Evolutionary conservation across 1,284 basidiomycete genomes (phyloP).

Genomic region (Grifola frondosa): DNA sequence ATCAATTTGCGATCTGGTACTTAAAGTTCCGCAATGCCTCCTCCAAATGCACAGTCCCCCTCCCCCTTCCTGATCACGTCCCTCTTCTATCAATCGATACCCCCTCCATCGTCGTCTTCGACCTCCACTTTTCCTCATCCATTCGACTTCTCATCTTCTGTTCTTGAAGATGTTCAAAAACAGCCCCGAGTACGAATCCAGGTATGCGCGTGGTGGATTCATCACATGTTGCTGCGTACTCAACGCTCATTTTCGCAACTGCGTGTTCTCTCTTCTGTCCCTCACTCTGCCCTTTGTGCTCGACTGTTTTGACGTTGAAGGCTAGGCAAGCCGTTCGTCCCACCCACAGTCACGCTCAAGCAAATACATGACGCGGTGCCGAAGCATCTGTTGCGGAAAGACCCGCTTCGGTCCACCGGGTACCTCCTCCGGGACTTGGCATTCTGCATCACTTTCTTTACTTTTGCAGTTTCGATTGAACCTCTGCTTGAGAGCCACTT

Average conservation of each 20-base stretch:
- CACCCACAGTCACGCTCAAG: conserved; percentile 45
- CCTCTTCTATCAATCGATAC: conserved; percentile 13
- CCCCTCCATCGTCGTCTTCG: conserved; percentile 14
- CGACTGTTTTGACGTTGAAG: conserved; percentile 16
- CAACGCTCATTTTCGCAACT: background rate
- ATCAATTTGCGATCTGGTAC: too few relatives aligned
- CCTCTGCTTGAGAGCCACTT: conserved; percentile 23
- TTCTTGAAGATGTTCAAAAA: conserved; percentile 29
- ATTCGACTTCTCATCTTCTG: conserved; percentile 13
- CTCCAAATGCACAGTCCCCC: conserved; percentile 8
- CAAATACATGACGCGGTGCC: conserved; percentile 48
- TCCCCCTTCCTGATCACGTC: conserved; percentile 7
- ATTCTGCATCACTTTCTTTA: conserved; percentile 40
- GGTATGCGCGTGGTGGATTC: conserved; percentile 18
- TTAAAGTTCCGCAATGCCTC: too few relatives aligned
- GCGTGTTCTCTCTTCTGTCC: background rate
- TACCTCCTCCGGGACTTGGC: conserved; percentile 45
- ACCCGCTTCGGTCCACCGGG: conserved; percentile 26
- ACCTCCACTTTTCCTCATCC: conserved; percentile 8
- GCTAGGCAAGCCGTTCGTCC: conserved; percentile 36
- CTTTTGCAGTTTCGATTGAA: conserved; percentile 41
- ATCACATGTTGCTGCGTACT: background rate
- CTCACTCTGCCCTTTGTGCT: background rate
- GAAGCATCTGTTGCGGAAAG: conserved; percentile 52
- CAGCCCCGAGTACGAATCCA: conserved; percentile 32